Base-by-base conservation (phyloP, 2,329 filamentous ascomycete genomes). In the Aspergillus pseudoglaucus region DNA sequence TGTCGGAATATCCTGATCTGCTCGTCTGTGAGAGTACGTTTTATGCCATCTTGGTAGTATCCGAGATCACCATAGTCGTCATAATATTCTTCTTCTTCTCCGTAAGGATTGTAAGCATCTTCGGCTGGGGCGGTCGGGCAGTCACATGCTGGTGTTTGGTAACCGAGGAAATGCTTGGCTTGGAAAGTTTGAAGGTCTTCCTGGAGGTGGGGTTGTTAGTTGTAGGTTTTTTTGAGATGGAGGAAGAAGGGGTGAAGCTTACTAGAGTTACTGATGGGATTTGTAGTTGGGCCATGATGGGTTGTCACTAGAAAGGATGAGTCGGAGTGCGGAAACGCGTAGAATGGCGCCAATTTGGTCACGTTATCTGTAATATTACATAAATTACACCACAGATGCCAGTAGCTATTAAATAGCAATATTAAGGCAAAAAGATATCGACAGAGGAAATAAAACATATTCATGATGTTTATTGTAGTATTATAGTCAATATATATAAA, bases 1-100 rank as follows among this genome's bases (percentile, higher is more conserved):
- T 94, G 88, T 52, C 90, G 80, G 65, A 96, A 96, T 52, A 95
- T 91, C 46, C 82, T 81, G 57, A 96, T 88, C 72, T 96, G 88
- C 58, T 90, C 87, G 61, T 96, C 88, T 8, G 90, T 96, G 59
- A 97, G 75, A 15, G 90, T 95, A 37, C 91, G 85, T 64, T 93
- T 93, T 52, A 83, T 81, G 3, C 91, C 90, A 61, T 97, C 90
- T 1, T 80, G 69, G 57, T 97, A 97, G 67, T 88, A 91, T 15
- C 90, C 91, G 14, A 96, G 74, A 1, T 72, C 81, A 60, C 88
- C 85, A 15, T 68, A 60, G 5, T 69, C 65, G 33, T 67, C 55
- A 15, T 57, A 49, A 9, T 56, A 39, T 1, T 23, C 61, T 51
- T 60, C 55, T 8, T 51, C 33, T 15, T 61, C 45, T 10, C 59